Evolutionary conservation across 345 rosid genomes (phyloP), one percentile per base, ranked within the genome.

Genomic region (Atalantia buxifolia): DNA sequence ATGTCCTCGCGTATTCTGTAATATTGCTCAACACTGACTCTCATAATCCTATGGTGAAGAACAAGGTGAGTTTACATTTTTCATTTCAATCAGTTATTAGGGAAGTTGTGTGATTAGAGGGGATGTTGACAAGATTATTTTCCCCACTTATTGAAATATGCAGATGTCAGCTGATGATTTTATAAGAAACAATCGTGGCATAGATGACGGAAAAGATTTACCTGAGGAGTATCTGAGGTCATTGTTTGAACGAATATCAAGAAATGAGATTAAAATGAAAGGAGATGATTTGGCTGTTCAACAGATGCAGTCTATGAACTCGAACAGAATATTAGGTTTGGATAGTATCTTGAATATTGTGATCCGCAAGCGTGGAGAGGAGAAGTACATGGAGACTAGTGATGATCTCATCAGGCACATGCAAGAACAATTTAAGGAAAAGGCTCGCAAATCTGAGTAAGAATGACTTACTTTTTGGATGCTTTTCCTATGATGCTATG

Each of bases 121-220:
- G 68, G 74, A 74, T 71, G 57, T 55, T 84, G 78, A 77, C 85
- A 74, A 77, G 48, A 38, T 62, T 81, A 60, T 79, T 66, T 69
- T 59, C 33, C 36, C 36, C 36, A 5, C 53, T 53, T 55, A 36
- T 75, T 78, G 57, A 85, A 85, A 74, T 74, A 27, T 90, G 87
- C 88, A 97, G 99, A 97, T 97, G 99, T 92, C 98, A 56, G 93
- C 97, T 84, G 99, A 93, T 79, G 99, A 91, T 82, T 97, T 97
- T 79, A 90, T 97, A 73, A 90, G 94, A 86, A 97, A 97, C 85
- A 97, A 97, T 79, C 97, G 94, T 75, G 99, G 98, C 66, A 97
- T 97, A 88, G 98, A 97, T 84, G 99, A 97, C 79, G 98, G 98
- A 76, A 92, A 94, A 82, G 99, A 97, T 88, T 85, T 97, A 71